Conservation (phyloP, 2,329 filamentous ascomycete species). For the Diaporthe sp. region DNA sequence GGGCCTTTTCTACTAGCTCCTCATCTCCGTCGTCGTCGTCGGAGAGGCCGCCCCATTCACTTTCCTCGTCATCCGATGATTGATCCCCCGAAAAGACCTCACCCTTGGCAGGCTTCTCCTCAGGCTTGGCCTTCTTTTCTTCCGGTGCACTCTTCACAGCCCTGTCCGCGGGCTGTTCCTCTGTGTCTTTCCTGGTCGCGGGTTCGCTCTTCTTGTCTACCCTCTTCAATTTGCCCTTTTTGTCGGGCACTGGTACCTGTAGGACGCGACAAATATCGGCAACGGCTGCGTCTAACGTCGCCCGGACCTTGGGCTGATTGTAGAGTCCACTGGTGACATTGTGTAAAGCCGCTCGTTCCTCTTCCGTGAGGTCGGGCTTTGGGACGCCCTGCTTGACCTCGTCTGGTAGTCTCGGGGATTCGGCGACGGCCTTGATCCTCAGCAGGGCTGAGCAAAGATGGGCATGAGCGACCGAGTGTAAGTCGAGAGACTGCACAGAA, state of each 20-base stretch:
- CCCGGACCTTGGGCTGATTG: conserved; percentile 65
- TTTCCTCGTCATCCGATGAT: conserved; percentile 50
- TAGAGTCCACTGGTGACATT: conserved; percentile 73
- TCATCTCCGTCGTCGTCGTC: conserved; percentile 53
- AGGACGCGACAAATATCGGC: conserved; percentile 64
- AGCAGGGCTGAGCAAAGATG: conserved; percentile 69
- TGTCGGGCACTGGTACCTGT: conserved; percentile 63
- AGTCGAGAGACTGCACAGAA: conserved; percentile 64
- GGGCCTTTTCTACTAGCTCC: conserved; percentile 51
- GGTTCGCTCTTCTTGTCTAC: conserved; percentile 43
- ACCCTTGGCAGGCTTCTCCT: conserved; percentile 42
- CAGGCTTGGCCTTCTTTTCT: conserved; percentile 45
- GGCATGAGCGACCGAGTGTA: conserved; percentile 69
- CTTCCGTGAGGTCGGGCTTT: conserved; percentile 66
- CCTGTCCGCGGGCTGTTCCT: conserved; percentile 48
- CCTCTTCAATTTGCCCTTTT: conserved; percentile 53
- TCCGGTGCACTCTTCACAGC: conserved; percentile 37
- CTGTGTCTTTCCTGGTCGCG: conserved; percentile 51
- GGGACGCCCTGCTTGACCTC: conserved; percentile 61
- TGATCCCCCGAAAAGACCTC: conserved; percentile 45
- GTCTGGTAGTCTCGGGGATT: conserved; percentile 64
- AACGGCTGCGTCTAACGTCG: conserved; percentile 64
- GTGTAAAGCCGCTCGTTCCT: conserved; percentile 66
- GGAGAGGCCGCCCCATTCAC: conserved; percentile 56
- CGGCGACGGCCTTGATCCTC: conserved; percentile 66